Base-by-base conservation (phyloP, 495 filamentous ascomycete genomes). In the Glutinoglossum americanum region DNA sequence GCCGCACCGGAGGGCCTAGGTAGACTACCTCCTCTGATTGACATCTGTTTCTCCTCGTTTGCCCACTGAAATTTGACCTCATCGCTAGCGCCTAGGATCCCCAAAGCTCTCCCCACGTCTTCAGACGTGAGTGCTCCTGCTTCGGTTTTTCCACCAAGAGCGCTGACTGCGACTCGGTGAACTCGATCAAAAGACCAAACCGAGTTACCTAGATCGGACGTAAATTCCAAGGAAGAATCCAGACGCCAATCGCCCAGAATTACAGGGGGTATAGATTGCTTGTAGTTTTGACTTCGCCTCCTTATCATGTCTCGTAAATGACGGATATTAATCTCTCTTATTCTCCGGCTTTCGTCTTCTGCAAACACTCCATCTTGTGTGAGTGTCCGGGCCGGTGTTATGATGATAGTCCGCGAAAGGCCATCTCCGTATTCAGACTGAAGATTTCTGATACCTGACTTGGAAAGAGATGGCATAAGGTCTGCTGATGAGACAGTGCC, bases 261-360 rank as follows among this genome's bases (percentile, higher is more conserved):
- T 3, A 41, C 19, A 23, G 56, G 15, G 8, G 33, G 64, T 63
- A n/a, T 59, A 56, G 10, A 60, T 56, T 23, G 64, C 32, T 21
- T 21, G 3, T 37, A 28, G 19, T 56, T 30, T 32, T 27, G 39
- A 11, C 32, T 41, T 25, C 26, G 53, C 30, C 49, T 47, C 48
- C 57, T 47, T 44, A 82, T 66, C 79, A 88, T 84, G 59, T 78
- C 76, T 59, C 80, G 75, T 6, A 89, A 65, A 67, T 88, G 82
- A 1, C 84, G 75, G 27, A 84, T 71, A 63, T 89, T 88, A 51
- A 85, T 81, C 25, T 74, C 72, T 57, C 72, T 63, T 11, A 74
- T 82, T 37, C 79, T 72, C 45, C 70, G 69, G 59, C 69, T 73
- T 54, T 72, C 71, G 49, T 74, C 69, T 54, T 71, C 66, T 7